Evolutionary conservation across 139 green algal species (phyloP).

Genomic region (Bryopsis sp.): DNA sequence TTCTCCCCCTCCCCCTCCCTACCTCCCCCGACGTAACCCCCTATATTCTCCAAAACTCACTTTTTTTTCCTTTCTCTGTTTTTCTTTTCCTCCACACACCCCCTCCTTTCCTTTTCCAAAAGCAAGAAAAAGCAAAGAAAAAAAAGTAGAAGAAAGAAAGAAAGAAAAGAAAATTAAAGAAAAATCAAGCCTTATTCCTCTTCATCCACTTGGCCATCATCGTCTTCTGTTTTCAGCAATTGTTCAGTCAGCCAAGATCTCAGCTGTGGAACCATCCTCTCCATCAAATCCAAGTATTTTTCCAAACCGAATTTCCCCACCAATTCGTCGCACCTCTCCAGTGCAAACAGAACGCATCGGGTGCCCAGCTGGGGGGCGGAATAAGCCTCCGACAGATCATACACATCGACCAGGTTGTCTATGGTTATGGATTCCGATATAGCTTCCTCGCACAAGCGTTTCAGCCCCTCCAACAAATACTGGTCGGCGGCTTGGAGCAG

Average conservation of each 20-base stretch:
- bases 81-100: too few species aligned
- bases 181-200: too few species aligned
- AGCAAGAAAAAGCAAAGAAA: too few species aligned
- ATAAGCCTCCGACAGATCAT: slow-evolving; percentile 76
- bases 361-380: slow-evolving; percentile 65
- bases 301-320: slow-evolving; percentile 5
- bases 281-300: slow-evolving; percentile 32
- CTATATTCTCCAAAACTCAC: too few species aligned
- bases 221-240: slow-evolving; percentile 10
- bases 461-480: slow-evolving; percentile 93
- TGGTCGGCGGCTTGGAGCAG: slow-evolving; percentile 75
- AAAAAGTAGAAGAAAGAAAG: too few species aligned
- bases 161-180: too few species aligned
- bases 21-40: too few species aligned
- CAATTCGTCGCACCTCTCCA: slow-evolving; percentile 70
- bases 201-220: too few species aligned
- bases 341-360: slow-evolving; percentile 75
- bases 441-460: slow-evolving; percentile 80
- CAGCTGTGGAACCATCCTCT: slow-evolving; percentile 46
- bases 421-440: slow-evolving; percentile 63
- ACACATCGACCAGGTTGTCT: slow-evolving; percentile 68
- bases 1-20: too few species aligned
- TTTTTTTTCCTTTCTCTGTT: too few species aligned
- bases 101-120: too few species aligned
- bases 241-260: slow-evolving; percentile 33